These are phyloP conservation scores for Pyrenochaeta sp. DNA, from an alignment of 2,329 filamentous ascomycete species.

Conservation along the genomic window DNA sequence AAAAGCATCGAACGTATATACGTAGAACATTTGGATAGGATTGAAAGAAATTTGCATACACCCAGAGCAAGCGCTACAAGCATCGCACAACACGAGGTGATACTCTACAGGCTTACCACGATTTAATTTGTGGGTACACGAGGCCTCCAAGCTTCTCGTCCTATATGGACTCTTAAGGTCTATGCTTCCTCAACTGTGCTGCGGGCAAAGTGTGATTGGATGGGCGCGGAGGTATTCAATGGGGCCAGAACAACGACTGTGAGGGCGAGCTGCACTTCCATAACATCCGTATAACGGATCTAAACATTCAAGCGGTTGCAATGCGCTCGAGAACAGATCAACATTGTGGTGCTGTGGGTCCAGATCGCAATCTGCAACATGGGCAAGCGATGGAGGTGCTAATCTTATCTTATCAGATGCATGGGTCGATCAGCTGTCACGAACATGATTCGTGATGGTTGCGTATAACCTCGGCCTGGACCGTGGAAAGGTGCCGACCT, in stretches of 20 bases:
- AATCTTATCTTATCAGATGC: neutral
- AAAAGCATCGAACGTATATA: neutral
- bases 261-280: no score
- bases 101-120: no score
- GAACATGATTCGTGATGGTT: neutral
- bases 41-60: no score
- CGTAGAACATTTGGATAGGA: neutral
- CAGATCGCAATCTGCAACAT: neutral
- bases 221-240: no score
- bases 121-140: no score
- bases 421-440: conserved; percentile 1
- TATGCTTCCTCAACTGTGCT: no score
- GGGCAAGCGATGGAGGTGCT: neutral
- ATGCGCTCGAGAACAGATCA: neutral
- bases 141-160: no score
- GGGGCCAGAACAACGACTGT: no score
- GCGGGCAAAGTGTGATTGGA: no score
- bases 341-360: neutral
- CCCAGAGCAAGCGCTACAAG: no score
- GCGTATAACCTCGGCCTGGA: conserved; percentile 26
- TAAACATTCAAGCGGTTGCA: neutral
- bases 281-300: neutral
- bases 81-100: no score
- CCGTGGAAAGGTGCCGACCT: neutral
- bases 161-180: no score